Evolutionary conservation across 768 basidiomycete species (phyloP), one percentile per base, ranked within the genome.

Genomic region (Flagelloscypha sp.): DNA sequence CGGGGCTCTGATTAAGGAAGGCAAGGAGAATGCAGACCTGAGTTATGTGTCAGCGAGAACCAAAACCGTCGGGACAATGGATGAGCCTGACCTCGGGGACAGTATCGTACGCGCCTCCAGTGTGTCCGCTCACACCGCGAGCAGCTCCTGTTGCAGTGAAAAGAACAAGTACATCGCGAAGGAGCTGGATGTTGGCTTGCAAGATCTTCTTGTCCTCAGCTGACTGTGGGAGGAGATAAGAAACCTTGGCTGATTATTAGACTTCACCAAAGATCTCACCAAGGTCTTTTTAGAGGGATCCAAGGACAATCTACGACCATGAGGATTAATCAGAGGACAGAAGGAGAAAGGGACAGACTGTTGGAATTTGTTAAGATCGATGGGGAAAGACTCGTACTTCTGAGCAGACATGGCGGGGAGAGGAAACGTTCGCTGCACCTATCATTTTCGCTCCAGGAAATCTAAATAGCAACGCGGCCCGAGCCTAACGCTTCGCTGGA

Each of bases 91-190:
- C 18, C n/a, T 25, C 27, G 18, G n/a, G 23, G n/a, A 23, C 13
- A n/a, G n/a, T 31, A 38, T 45, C 12, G 18, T 13, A 25, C 21
- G 38, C 56, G 28, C 37, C 18, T 78, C 81, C 83, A 48, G 84
- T 88, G 57, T 90, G 88, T 22, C 88, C 88, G 46, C 83, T 84
- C 27, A 87, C 83, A 32, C 88, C 88, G 27, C 88, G 69, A 3
- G 88, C 88, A 33, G 84, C 76, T 35, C 84, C 88, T 6, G 84
- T 81, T 5, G 87, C 80, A 1, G 88, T 92, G 59, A 90, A 92
- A 30, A 85, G 62, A 17, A 92, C 77, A 44, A 92, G 85, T 6
- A 70, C 78, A 75, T 90, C 88, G 34, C 88, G 79, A 42, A 88
- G 65, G 19, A 90, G 67, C 52, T 81, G 75, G 48, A 89, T 84